phyloP scores from a whole-genome alignment of 73 alveolate genomes.

The Urostyla sp. region DNA sequence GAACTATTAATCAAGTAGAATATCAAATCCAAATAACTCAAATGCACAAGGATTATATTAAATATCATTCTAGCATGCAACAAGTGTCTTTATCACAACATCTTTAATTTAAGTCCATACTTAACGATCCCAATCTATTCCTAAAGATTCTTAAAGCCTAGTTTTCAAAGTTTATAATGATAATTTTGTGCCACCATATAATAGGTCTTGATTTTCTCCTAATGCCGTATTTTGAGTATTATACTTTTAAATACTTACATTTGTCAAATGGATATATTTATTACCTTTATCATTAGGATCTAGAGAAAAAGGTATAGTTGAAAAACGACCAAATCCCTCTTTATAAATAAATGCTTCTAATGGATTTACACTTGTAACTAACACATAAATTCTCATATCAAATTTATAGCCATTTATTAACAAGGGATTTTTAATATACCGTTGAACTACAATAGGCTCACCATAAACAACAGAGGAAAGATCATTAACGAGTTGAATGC shows the following conservation, averaged over 20 bases:
- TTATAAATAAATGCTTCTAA: constrained; percentile 97
- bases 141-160: constrained; percentile 64
- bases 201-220: constrained; percentile 73
- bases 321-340: constrained; percentile 98
- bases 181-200: constrained; percentile 94
- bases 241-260: constrained; percentile 91
- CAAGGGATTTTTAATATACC: constrained; percentile 94
- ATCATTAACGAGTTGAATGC: constrained; percentile 94
- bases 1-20: constrained; percentile 78
- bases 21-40: constrained; percentile 92
- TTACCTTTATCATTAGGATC: constrained; percentile 91
- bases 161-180: constrained; percentile 80
- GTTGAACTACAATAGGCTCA: constrained; percentile 95
- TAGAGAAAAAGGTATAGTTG: constrained; percentile 92
- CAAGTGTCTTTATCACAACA: constrained; percentile 80
- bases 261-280: constrained; percentile 90
- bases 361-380: constrained; percentile 96
- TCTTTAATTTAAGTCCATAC: constrained; percentile 90
- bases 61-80: constrained; percentile 90
- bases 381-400: constrained; percentile 96
- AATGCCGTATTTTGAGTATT: constrained; percentile 57
- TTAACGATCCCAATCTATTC: constrained; percentile 77
- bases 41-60: constrained; percentile 83
- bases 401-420: constrained; percentile 97
- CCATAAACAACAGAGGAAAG: constrained; percentile 91